A percentile compares a stretch with the other conserved stretches of the same genome.
These are phyloP conservation scores for Xanthoceras sorbifolium DNA, from an alignment of 345 rosid species.

Conservation along the genomic window DNA sequence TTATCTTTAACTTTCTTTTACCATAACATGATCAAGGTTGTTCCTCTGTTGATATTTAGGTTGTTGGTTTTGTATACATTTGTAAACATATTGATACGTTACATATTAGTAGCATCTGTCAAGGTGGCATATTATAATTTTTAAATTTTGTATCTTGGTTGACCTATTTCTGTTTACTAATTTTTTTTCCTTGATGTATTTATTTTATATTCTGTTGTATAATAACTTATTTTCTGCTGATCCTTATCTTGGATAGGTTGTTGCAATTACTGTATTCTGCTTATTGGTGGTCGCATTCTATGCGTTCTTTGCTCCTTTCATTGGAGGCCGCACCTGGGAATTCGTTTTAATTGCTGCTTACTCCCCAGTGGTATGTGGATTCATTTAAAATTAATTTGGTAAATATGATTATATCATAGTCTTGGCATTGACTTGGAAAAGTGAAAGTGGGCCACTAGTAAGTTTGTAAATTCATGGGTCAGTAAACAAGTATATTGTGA, in stretches of 20 bases:
- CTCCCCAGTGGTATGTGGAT: slow-evolving; percentile 85
- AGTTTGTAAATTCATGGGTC: not conserved
- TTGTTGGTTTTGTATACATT: not conserved
- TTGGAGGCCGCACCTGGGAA: slow-evolving; percentile 93
- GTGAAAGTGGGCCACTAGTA: not conserved
- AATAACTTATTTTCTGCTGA: not conserved
- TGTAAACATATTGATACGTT: not conserved
- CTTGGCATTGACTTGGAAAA: not conserved
- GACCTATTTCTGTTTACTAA: not conserved
- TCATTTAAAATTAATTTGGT: not conserved
- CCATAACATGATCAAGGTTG: not conserved
- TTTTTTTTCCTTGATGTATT: not conserved
- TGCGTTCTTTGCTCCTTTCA: slow-evolving; percentile 94
- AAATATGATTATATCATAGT: not conserved
- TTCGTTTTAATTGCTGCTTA: slow-evolving; percentile 64
- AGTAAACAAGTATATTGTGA: not conserved
- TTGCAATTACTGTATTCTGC: slow-evolving; percentile 97
- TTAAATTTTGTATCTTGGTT: not conserved
- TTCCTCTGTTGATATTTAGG: not conserved
- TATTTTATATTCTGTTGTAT: not conserved
- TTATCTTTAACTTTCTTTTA: not conserved
- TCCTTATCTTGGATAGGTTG: slow-evolving; percentile 58
- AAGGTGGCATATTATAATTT: not conserved
- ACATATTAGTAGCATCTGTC: not conserved
- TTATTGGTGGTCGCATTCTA: slow-evolving; percentile 86